Conservation (phyloP, 192 early-diverging fungal species). For the Chytriomyces sp. region DNA sequence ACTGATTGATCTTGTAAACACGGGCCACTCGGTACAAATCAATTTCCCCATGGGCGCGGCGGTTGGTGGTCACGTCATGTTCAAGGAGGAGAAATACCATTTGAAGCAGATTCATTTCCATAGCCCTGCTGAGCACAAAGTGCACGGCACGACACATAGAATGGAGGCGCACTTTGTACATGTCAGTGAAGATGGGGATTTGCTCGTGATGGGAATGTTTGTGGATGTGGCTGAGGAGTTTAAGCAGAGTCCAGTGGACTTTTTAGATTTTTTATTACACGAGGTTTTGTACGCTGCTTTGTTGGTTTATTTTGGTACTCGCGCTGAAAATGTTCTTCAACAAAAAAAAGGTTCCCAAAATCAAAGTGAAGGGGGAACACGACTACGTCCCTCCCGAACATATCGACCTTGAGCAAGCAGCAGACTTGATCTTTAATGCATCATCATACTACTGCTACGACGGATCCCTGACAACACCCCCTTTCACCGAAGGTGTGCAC, state of each 20-base stretch:
- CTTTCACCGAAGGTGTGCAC: slow-evolving; percentile 31
- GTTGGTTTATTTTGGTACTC: too few species aligned
- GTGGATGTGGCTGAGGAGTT: slow-evolving; percentile 6
- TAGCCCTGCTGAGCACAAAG: slow-evolving; percentile 27
- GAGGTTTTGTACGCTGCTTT: too few species aligned
- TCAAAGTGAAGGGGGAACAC: too few species aligned
- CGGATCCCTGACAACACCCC: slow-evolving; percentile 30
- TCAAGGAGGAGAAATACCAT: slow-evolving; percentile 17
- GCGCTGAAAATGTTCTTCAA: too few species aligned
- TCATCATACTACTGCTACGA: slow-evolving; percentile 21
- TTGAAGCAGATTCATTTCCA: slow-evolving; percentile 37
- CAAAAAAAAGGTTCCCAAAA: too few species aligned
- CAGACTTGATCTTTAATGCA: not conserved
- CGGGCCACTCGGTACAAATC: slow-evolving; percentile 33
- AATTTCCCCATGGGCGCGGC: not conserved
- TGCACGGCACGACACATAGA: not conserved
- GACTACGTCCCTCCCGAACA: not conserved
- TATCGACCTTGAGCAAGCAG: slow-evolving; percentile 16
- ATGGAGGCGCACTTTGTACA: slow-evolving; percentile 37
- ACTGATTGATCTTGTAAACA: slow-evolving; percentile 8
- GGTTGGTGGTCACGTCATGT: slow-evolving; percentile 2
- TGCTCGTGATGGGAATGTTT: slow-evolving; percentile 35
- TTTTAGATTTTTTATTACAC: slow-evolving; percentile 16
- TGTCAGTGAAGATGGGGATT: slow-evolving; percentile 11
- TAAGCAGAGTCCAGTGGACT: not conserved